phyloP scores from a whole-genome alignment of 768 basidiomycete species.

The Psilocybe cyanescens region DNA sequence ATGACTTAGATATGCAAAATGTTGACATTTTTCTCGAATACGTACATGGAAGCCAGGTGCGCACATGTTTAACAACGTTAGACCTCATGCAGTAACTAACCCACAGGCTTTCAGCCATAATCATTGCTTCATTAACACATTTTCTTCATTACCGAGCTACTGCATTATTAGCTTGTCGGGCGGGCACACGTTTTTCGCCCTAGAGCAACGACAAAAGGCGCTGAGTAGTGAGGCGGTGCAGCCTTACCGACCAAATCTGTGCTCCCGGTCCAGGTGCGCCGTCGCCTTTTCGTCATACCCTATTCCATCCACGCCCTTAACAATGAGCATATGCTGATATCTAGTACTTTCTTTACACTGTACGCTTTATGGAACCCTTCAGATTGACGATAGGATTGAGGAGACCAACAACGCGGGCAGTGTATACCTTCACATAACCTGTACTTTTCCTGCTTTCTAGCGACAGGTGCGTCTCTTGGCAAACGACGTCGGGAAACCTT shows the following conservation, averaged over 20 bases:
- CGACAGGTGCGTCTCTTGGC: neutral
- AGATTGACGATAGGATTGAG: neutral
- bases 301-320: constrained; percentile 8
- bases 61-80: neutral
- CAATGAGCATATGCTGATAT: constrained; percentile 7
- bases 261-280: neutral
- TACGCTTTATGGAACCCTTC: neutral
- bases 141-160: neutral
- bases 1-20: neutral
- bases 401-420: neutral
- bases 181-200: constrained; percentile 10
- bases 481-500: constrained; percentile 2
- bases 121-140: neutral
- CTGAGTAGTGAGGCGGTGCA: constrained; percentile 16
- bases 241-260: constrained; percentile 4
- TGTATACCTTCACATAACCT: neutral
- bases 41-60: neutral
- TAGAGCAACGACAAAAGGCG: constrained; percentile 4
- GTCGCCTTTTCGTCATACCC: constrained; percentile 10
- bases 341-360: neutral
- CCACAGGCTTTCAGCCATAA: neutral
- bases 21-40: neutral
- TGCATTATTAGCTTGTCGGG: neutral
- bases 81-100: neutral
- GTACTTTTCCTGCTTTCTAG: constrained; percentile 4